Evolutionary conservation across 306 rosid genomes (phyloP), one percentile per base, ranked within the genome.

Genomic region (Coriaria nepalensis): DNA sequence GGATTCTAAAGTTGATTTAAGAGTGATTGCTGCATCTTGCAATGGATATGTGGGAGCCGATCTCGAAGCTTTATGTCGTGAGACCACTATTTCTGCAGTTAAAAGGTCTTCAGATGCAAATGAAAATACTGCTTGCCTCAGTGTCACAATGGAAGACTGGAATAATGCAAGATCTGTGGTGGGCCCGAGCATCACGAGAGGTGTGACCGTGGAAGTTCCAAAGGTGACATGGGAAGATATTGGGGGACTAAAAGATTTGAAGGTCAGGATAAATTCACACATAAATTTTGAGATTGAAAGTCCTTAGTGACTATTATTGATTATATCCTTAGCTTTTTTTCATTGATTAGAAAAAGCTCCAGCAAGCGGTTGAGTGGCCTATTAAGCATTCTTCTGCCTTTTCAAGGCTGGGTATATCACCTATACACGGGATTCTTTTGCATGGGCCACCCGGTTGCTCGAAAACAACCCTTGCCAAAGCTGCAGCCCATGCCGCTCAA

Each of bases 401-500:
- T 74, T 62, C 75, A 40, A 84, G 86, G 76, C 50, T 84, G 69
- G 94, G 95, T 66, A 71, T 84, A 75, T 73, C 95, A 39, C 93
- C 97, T 50, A 61, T 74, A 4, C 82, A 87, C 10, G 97, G 97
- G 60, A 64, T 90, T 79, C 97, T 90, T 72, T 78, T 90, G 55
- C 87, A 90, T 40, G 95, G 97, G 52, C 97, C 97, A 55, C 95
- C 97, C 9, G 95, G 95, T 62, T 90, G 95, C 68, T 84, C 94
- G 45, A 90, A 90, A 77, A 84, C 94, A 41, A 90, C 97, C 37
- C 87, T 90, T 50, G 95, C 94, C 57, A 90, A 90, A 79, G 97
- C 95, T 52, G 94, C 87, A 41, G 95, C 92, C 40, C 75, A 81
- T 73, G 94, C 95, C 53, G 80, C 97, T 56, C 85, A 81, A 62